Base-by-base conservation (phyloP, 176 grass and related monocot genomes). In the Microstegium vimineum region DNA sequence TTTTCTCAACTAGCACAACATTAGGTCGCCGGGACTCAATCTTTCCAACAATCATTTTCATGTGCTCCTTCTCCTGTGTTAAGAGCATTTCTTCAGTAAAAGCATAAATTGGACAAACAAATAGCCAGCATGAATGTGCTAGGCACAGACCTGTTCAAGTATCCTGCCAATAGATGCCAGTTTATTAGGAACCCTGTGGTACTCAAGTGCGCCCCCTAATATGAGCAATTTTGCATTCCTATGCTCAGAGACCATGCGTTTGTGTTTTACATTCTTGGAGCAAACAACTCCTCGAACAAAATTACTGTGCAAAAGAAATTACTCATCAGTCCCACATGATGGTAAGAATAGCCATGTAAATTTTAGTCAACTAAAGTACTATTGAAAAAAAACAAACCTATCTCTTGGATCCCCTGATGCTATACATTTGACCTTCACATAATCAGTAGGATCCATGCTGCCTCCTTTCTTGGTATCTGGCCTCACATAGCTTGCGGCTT, bases 371-470 rank as follows among this genome's bases (percentile, higher is more conserved):
- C 32, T 14, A 63, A 82, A 57, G 27, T 87, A 42, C 14, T 69
- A 52, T 54, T 56, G 30, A 11, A 74, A 65, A 65, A 74, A 54
- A 20, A 37, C 74, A 89, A 76, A 95, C 96, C 96, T 98, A 77
- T 98, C 90, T 18, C 32, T 85, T 82, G 93, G 89, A 79, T 88
- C 74, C 28, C 96, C 93, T 32, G 96, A 98, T 78, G 84, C 71
- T 76, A 95, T 82, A 79, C 96, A 98, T 85, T 98, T 98, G 59
- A 98, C 89, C 78, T 95, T 98, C 46, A 98, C 89, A 91, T 98
- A 98, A 88, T 91, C 63, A 77, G 86, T 86, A 47, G 93, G 90
- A 90, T 98, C 93, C 96, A 98, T 98, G 87, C 93, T 98, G 69
- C 91, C 93, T 71, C 96, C 96, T 86, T 90, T 91, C 71, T 88